Evolutionary conservation across 2,329 filamentous ascomycete species (phyloP), one percentile per base, ranked within the genome.

Genomic region (Monilinia aucupariae): DNA sequence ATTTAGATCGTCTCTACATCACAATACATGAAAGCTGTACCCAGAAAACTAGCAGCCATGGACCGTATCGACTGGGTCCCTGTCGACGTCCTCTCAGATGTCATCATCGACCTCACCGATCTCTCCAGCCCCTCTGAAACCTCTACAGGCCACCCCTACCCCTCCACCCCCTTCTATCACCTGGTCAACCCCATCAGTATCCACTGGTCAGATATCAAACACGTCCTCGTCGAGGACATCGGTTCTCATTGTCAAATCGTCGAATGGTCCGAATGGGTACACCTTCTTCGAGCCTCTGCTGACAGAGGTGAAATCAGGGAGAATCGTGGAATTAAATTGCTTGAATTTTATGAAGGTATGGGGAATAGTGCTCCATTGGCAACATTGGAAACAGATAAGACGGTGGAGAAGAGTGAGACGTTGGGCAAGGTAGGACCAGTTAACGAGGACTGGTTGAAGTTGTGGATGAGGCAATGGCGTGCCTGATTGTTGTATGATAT

Each of bases 271-370:
- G 76, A 79, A 37, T 84, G 81, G 82, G 69, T 83, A 2, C 53
- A 69, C 1, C 69, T 72, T 12, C 72, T 84, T 25, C 77, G 78
- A 62, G 73, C 73, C 0, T 68, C 71, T 78, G 3, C 74, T 72
- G 58, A 67, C 1, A n/a, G 43, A 1, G 73, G 70, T 59, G 82
- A 81, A 66, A 66, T 81, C 0, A 74, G 74, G 4, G 73, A 70
- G 61, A 82, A 82, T 66, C 80, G 80, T 0, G 81, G 76, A 12
- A 67, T 83, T 48, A 84, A 84, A 73, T 72, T 85, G 51, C 66
- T 84, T 0, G 71, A 71, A 27, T 76, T 65, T 53, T 59, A 62
- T 58, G 30, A 32, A 10, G 62, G 68, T 63, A 22, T 75, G 30
- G 47, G 61, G 61, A 30, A 64, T 0, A 37, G 55, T 15, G 66